Evolutionary conservation across 164 flowering plant genomes (phyloP).

Genomic region (Magnolia changhungtana): DNA sequence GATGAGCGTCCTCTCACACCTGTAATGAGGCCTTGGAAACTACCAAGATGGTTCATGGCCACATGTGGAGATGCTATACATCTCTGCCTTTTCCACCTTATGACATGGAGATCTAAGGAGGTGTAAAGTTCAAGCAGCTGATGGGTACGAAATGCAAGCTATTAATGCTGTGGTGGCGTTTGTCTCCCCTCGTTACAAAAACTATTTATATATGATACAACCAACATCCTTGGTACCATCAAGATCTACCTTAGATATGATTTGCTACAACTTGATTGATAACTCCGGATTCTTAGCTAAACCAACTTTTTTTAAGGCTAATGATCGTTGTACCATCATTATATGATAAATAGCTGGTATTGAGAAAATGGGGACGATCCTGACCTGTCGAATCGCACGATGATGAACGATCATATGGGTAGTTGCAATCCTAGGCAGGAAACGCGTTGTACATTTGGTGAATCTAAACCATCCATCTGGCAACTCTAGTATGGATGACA

Average conservation of each 20-base stretch:
- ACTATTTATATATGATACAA: slow-evolving; percentile 6
- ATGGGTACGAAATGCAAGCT: slow-evolving; percentile 11
- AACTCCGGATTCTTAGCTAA: slow-evolving; percentile 14
- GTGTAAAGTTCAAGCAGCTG: slow-evolving; percentile 10
- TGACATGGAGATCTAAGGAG: slow-evolving; percentile 7
- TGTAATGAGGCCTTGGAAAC: slow-evolving; percentile 44
- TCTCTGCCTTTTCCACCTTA: slow-evolving; percentile 17
- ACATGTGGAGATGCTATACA: slow-evolving; percentile 34
- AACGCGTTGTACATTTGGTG: too few species aligned
- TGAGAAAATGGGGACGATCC: not conserved
- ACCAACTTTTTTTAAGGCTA: slow-evolving; percentile 9
- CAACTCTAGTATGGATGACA: too few species aligned
- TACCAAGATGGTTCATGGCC: slow-evolving; percentile 28
- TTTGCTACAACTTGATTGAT: slow-evolving; percentile 22
- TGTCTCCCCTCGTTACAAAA: slow-evolving; percentile 22
- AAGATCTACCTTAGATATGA: slow-evolving; percentile 44
- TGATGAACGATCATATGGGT: too few species aligned
- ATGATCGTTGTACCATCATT: slow-evolving; percentile 12
- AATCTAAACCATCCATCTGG: too few species aligned
- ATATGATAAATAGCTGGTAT: slow-evolving; percentile 1
- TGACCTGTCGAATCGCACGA: not conserved
- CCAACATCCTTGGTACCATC: slow-evolving; percentile 43
- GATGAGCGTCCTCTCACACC: slow-evolving; percentile 21
- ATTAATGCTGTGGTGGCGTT: slow-evolving; percentile 24
- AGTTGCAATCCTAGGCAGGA: too few species aligned